Conservation (phyloP, 1,284 basidiomycete species). For the Irpex rosettiformis region DNA sequence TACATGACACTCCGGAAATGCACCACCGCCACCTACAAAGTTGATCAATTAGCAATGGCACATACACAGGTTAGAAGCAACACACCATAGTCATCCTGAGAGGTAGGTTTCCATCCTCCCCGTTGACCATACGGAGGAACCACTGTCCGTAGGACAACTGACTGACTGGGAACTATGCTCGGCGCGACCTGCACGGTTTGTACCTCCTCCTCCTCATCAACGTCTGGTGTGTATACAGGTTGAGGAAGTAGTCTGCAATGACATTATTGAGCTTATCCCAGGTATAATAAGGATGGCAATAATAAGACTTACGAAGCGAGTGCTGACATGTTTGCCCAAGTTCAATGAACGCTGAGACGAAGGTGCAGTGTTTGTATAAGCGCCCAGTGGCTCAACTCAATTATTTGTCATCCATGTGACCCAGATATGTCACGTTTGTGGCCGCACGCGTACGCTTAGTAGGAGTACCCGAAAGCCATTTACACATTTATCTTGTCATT, state of each 20-base stretch:
- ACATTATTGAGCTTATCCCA: not conserved
- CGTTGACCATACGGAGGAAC: conserved; percentile 85
- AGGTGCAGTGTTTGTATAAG: conserved; percentile 6
- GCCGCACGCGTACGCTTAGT: not conserved
- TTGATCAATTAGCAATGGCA: not conserved
- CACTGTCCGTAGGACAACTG: conserved; percentile 48
- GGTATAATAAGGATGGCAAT: not conserved
- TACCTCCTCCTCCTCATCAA: conserved; percentile 52
- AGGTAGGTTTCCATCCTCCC: conserved; percentile 82
- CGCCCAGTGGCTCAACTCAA: conserved; percentile 1
- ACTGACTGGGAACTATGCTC: conserved; percentile 28
- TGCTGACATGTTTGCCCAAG: conserved; percentile 29
- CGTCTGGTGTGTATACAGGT: conserved; percentile 58
- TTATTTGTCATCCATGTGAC: conserved; percentile 1
- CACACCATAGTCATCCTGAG: conserved; percentile 81
- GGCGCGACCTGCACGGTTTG: conserved; percentile 23
- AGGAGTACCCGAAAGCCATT: not conserved
- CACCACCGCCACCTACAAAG: conserved; percentile 78
- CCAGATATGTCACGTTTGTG: not conserved
- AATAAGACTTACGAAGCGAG: conserved; percentile 32
- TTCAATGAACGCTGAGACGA: conserved; percentile 7
- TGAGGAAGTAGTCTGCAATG: conserved; percentile 60
- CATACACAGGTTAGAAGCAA: conserved; percentile 6
- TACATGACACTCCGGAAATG: conserved; percentile 96
- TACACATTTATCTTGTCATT: not conserved